Evolutionary conservation across 495 filamentous ascomycete genomes (phyloP), one percentile per base, ranked within the genome.

Genomic region (Penicillium tannophilum): DNA sequence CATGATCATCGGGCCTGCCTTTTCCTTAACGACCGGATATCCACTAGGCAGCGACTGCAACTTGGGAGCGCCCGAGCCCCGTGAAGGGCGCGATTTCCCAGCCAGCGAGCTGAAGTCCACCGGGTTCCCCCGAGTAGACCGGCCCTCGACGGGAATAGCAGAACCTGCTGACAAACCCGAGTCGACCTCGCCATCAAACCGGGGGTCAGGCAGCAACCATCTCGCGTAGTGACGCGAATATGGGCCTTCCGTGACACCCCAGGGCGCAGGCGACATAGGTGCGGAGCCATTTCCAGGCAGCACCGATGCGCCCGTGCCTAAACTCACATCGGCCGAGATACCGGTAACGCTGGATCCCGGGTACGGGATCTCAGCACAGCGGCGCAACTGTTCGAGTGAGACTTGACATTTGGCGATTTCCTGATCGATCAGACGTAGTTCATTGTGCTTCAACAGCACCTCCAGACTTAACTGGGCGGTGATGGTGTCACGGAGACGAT

Each of bases 371-470:
- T 97, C 78, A 63, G 91, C 85, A 68, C 92, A 97, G 54, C 94
- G 88, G 56, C 94, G 89, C 48, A 98, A 82, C 71, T 98, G 94
- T 74, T 98, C 94, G 61, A 97, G 82, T n/a, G 92, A 90, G 63
- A 92, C 79, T 79, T 97, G 92, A 64, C 93, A 97, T 79, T 96
- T 97, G 63, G 91, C 92, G 59, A 98, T 84, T 73, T 98, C 93
- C 73, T 97, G 92, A 70, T 98, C 91, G 72, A 98, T 96, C 56
- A 96, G 80, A 16, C 92, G 90, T 26, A 97, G 76, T 76, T 98
- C 94, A 61, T 93, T 85, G 69, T 98, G 94, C 78, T 97, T 98
- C 63, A 96, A 74, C 55, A 97, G 76, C 43, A 98, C 93, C 75
- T 98, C 92, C 58, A 95, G 84, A 63, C 90, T 88, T 72, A 98